phyloP scores from a whole-genome alignment of 352 stramenopile genomes.

The Elongisporangium senticosum region DNA sequence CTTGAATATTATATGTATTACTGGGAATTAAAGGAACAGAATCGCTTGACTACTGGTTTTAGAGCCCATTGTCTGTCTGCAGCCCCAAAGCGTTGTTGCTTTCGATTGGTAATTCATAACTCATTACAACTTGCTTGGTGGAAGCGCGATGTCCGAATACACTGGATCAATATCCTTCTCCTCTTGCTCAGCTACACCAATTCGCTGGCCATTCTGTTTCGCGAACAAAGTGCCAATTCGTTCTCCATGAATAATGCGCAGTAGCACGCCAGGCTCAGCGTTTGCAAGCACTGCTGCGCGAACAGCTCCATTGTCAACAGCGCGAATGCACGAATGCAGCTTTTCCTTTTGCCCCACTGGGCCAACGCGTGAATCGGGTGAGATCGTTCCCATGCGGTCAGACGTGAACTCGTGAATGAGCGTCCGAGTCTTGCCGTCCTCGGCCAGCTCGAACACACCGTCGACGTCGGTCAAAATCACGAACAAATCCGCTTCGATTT shows the following conservation, averaged over 20 bases:
- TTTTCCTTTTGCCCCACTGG: conserved; percentile 47
- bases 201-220: conserved; percentile 14
- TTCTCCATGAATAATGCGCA: conserved; percentile 34
- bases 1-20: background rate
- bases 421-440: conserved; percentile 22
- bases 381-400: conserved; percentile 15
- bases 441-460: conserved; percentile 20
- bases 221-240: conserved; percentile 37
- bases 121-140: background rate
- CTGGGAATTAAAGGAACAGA: too few species aligned
- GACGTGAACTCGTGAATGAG: conserved; percentile 29
- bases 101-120: too few species aligned
- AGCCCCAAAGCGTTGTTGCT: too few species aligned
- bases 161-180: conserved; percentile 29
- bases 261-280: conserved; percentile 28
- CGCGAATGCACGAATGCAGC: conserved; percentile 44
- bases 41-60: background rate
- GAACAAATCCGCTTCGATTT: conserved; percentile 38
- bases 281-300: conserved; percentile 33
- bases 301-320: conserved; percentile 35
- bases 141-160: conserved; percentile 24
- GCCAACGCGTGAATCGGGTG: conserved; percentile 31
- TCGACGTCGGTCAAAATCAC: conserved; percentile 46
- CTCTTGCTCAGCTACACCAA: conserved; percentile 14
- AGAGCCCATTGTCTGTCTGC: background rate